Conservation (phyloP, 2,329 filamentous ascomycete species). For the Paracoccidioides lutzii region DNA sequence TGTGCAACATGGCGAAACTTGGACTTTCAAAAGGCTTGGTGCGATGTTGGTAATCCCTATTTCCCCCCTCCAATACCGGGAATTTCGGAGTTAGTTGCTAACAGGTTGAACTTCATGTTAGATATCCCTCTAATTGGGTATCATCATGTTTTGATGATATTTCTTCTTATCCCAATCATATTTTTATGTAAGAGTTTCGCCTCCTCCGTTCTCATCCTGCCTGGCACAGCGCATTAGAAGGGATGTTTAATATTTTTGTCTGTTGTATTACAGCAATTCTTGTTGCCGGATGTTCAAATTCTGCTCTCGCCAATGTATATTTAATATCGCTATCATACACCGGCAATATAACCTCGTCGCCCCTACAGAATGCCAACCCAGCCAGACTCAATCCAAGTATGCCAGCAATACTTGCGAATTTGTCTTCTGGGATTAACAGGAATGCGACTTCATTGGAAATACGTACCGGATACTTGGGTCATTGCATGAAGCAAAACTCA, state of each 20-base stretch:
- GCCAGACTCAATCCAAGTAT: constrained; percentile 73
- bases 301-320: constrained; percentile 92
- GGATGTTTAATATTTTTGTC: neutral
- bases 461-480: constrained; percentile 93
- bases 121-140: neutral
- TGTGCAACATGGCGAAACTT: too few species aligned
- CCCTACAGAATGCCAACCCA: constrained; percentile 52
- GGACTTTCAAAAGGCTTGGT: neutral
- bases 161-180: constrained; percentile 1
- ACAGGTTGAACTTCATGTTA: neutral
- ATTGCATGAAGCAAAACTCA: constrained; percentile 84
- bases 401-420: constrained; percentile 76
- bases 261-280: constrained; percentile 55
- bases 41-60: neutral
- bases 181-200: constrained; percentile 1
- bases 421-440: constrained; percentile 79
- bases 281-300: constrained; percentile 90
- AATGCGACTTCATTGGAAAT: constrained; percentile 73
- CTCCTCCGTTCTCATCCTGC: neutral
- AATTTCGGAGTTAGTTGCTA: neutral
- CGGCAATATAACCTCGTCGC: neutral
- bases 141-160: constrained; percentile 1
- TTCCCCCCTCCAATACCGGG: neutral
- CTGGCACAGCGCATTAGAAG: neutral
- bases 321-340: constrained; percentile 89